Base-by-base conservation (phyloP, 2,329 filamentous ascomycete species). In the Calonectria pseudoturangicola region DNA sequence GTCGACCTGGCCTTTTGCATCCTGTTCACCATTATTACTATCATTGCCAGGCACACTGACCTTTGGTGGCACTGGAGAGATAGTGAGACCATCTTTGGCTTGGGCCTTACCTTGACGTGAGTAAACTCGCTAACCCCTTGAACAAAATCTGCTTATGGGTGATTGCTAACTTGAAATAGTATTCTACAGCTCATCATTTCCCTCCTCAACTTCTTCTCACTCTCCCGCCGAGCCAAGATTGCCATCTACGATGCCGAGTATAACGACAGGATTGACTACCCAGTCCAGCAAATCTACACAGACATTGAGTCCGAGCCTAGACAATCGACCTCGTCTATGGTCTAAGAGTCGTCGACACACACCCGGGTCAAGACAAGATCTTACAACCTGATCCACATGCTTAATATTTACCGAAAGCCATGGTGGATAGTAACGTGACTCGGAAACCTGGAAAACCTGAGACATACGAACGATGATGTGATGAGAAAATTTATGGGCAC, bases 221-320 rank as follows among this genome's bases (percentile, higher is more conserved):
- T 76, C 39, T 74, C 71, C 66, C 78, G 78, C 41, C 75, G 70
- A 66, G 70, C 70, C 50, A 78, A 67, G 63, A 54, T 80, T 12
- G 66, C 56, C 63, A 39, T 77, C 1, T 77, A 77, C 60, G 74
- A 64, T 16, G 74, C 63, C 12, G 78, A 78, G 45, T 36, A 69
- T n/a, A 64, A 76, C 2, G 56, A 74, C 13, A 63, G 70, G 51
- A 51, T 56, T n/a, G 50, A 66, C 28, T 73, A 76, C 47, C 60
- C 56, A 12, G 66, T 71, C 18, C 27, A 68, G 4, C 73, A 78
- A 21, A 63, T 76, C 16, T 79, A 77, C 66, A 67, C 60, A 18
- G 78, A 79, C 16, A 74, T 75, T 13, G 58, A 58, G 25, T 73
- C 74, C 9, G 76, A 79, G 68, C 77, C 71, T 10, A 72, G 77